Percentiles rank a stretch among this genome's conserved stretches.
These are phyloP conservation scores for Luvunga scandens DNA, from an alignment of 345 rosid species.

Conservation along the genomic window DNA sequence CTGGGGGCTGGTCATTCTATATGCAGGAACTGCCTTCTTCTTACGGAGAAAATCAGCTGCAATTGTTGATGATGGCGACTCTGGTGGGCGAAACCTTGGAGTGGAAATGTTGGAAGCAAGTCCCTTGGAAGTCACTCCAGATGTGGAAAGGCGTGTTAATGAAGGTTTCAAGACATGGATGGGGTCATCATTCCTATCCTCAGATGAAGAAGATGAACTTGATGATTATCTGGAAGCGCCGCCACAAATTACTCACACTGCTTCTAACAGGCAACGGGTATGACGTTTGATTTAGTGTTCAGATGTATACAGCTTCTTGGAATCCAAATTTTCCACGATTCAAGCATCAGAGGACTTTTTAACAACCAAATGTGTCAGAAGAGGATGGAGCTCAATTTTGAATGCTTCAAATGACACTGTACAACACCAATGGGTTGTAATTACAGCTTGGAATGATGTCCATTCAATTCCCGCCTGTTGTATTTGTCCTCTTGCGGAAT, in stretches of 20 bases:
- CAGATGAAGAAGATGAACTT: constrained; percentile 87
- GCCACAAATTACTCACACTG: constrained; percentile 27
- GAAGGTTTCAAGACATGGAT: constrained; percentile 92
- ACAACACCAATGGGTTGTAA: background rate
- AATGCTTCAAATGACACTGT: background rate
- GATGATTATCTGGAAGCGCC: constrained; percentile 47
- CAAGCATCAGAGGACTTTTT: background rate
- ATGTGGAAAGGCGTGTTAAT: constrained; percentile 71
- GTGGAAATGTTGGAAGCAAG: constrained; percentile 86
- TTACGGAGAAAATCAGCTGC: constrained; percentile 72
- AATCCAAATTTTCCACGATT: background rate
- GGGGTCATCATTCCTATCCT: constrained; percentile 85
- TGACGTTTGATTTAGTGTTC: constrained; percentile 21
- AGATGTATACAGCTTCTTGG: background rate
- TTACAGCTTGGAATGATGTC: background rate
- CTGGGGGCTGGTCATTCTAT: constrained; percentile 77
- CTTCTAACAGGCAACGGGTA: constrained; percentile 44
- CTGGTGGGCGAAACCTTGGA: constrained; percentile 54
- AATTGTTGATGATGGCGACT: constrained; percentile 70
- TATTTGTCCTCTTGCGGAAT: background rate
- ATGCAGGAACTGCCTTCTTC: constrained; percentile 68
- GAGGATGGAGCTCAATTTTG: constrained; percentile 12
- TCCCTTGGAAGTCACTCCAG: constrained; percentile 69
- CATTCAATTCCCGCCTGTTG: background rate
- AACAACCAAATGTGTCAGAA: background rate